These are phyloP conservation scores for Xylaria castorea DNA, from an alignment of 495 filamentous ascomycete genomes.

Conservation along the genomic window DNA sequence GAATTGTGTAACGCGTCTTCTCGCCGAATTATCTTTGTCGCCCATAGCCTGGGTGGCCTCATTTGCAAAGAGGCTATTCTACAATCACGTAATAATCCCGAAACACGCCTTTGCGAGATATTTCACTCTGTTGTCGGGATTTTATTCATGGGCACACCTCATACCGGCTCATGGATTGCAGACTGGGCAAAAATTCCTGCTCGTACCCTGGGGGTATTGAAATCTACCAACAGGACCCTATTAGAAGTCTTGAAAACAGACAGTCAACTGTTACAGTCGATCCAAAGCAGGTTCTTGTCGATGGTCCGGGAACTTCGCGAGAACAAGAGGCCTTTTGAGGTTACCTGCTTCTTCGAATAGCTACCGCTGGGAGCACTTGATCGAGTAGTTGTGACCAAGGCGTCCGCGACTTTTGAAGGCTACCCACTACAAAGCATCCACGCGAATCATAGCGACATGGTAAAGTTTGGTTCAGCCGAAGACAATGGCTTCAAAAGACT, in stretches of 20 bases:
- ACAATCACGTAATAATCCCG: constrained; percentile 17
- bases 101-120: not conserved
- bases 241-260: not conserved
- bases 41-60: constrained; percentile 54
- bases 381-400: not conserved
- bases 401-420: constrained; percentile 8
- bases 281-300: not conserved
- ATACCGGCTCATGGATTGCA: not conserved
- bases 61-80: constrained; percentile 46
- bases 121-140: not conserved
- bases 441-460: constrained; percentile 51
- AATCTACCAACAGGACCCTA: not conserved
- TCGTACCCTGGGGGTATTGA: not conserved
- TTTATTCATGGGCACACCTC: constrained; percentile 7
- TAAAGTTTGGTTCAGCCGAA: constrained; percentile 42
- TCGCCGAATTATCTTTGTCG: constrained; percentile 49
- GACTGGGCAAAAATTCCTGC: constrained; percentile 4
- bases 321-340: not conserved
- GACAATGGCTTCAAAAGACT: constrained; percentile 48
- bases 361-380: not conserved
- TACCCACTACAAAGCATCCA: constrained; percentile 43
- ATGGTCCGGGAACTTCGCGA: constrained; percentile 1
- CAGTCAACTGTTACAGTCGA: not conserved
- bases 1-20: not conserved
- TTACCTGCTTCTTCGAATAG: not conserved